Evolutionary conservation across 2,329 filamentous ascomycete genomes (phyloP).

Genomic region (Dichotomopilus funicola): DNA sequence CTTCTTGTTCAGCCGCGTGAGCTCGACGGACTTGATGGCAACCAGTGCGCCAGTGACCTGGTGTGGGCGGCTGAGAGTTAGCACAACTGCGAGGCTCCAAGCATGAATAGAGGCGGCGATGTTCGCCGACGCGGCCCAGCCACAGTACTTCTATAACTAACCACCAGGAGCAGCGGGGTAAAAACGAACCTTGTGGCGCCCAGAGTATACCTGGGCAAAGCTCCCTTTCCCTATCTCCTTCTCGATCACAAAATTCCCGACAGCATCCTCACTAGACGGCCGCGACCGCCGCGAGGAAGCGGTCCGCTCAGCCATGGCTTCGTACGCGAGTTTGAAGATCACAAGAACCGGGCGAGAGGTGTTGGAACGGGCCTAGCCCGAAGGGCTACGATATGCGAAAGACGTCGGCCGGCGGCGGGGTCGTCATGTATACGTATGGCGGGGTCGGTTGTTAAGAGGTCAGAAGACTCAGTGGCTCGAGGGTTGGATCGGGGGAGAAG

Average conservation of each 20-base stretch:
- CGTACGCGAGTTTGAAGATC: constrained; percentile 23
- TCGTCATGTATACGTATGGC: constrained; percentile 29
- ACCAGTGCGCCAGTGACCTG: constrained; percentile 76
- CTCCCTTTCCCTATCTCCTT: constrained; percentile 95
- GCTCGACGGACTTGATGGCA: constrained; percentile 93
- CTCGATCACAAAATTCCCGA: constrained; percentile 76
- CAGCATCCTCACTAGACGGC: constrained; percentile 31
- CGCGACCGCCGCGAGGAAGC: constrained; percentile 25
- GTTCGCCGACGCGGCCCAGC: constrained; percentile 9
- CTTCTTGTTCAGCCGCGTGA: constrained; percentile 87
- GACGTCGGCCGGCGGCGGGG: constrained; percentile 23
- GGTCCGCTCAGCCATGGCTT: constrained; percentile 26
- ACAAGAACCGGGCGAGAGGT: constrained; percentile 23
- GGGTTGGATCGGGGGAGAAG: neutral
- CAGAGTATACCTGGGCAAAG: constrained; percentile 92
- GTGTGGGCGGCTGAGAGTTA: neutral
- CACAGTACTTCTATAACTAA: neutral
- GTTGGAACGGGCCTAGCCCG: constrained; percentile 21
- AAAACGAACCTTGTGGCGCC: constrained; percentile 69
- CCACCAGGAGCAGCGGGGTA: neutral
- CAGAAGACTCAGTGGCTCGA: too few relatives aligned
- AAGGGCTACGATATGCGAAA: constrained; percentile 26
- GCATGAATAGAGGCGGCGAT: constrained; percentile 2
- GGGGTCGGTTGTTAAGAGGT: constrained; percentile 13
- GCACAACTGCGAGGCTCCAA: too few relatives aligned